Evolutionary conservation across 2,329 filamentous ascomycete genomes (phyloP), one percentile per base, ranked within the genome.

Genomic region (Fusarium algeriense): DNA sequence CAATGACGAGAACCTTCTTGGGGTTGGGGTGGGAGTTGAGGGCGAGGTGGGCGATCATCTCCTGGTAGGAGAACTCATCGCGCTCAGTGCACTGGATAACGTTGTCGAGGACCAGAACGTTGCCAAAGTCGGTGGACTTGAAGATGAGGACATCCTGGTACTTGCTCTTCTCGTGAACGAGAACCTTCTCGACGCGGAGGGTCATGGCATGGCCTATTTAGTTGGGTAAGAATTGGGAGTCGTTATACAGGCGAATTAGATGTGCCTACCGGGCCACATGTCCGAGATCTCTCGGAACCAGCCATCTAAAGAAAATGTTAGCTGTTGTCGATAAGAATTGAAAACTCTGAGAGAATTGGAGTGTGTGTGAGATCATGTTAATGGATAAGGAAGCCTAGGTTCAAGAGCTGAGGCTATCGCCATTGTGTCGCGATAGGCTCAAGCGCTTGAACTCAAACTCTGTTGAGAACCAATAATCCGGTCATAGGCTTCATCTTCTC

Each of bases 111-210:
- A 99, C 95, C 64, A 99, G 89, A 69, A 98, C 95, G 80, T 91
- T 97, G 83, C 96, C 96, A 83, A 98, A 93, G 88, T 98, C 91
- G 86, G 92, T 97, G 77, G 94, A 97, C 88, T 99, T 93, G 87
- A 99, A 99, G 87, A 98, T 94, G 78, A 99, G 91, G 74, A 99
- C 95, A 81, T 99, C 96, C 86, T 99, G 96, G 88, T 98, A 99
- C 88, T 97, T 88, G 88, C 93, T 96, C 90, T 98, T 98, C 88
- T 99, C 96, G 88, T 98, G 95, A 89, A 98, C 95, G 71, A 99
- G 88, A 80, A 99, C 91, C 88, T 98, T 93, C 83, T 99, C 95
- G 84, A 99, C 96, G 85, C 93, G 94, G 81, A 97, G 92, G 77
- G 93, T 98, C 95, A 98, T 98, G 82, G 96, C 96, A 87, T 98